Evolutionary conservation across 2,329 filamentous ascomycete species (phyloP), one percentile per base, ranked within the genome.

Genomic region (Anthostomella pinea): DNA sequence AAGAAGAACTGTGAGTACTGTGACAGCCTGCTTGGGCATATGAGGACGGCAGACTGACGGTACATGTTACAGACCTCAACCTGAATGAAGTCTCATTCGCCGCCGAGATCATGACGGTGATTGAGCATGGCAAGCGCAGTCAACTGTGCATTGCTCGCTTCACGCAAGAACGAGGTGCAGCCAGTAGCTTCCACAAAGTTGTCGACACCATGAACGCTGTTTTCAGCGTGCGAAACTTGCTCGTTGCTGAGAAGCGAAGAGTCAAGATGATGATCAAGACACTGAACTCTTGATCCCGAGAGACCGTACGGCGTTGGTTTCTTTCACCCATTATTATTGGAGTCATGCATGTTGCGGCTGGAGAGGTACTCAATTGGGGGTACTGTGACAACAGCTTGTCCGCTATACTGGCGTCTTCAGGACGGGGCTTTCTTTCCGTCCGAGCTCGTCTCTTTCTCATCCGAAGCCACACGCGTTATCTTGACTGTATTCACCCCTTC

Each of bases 1-100:
- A 76, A 79, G 54, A 70, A 75, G 46, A 97, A 97, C 56, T 81
- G 88, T 94, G 70, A 75, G 85, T 59, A 11, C 27, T 23, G 17
- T 19, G n/a, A 44, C 20, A n/a, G 8, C 5, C 10, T 6, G 2
- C 8, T 17, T n/a, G 8, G 6, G 8, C 10, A 21, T 35, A 22
- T n/a, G n/a, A n/a, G 13, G 4, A 23, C n/a, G 25, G 6, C 11
- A 20, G 8, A 18, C 4, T 15, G 20, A 0, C 7, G 5, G 3
- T 19, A 20, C 50, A 9, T 19, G 5, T 25, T 22, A 25, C 51
- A 90, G 87, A 84, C 54, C 74, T 95, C 33, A 76, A 83, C 45
- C 77, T 96, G 58, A 93, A 90, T 57, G 84, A 88, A 36, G 89
- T 96, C n/a, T 76, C 83, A 10, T 90, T 97, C 62, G 85, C 87